These are phyloP conservation scores for Aspergillus sp. DNA, from an alignment of 2,329 filamentous ascomycete species.

Conservation along the genomic window DNA sequence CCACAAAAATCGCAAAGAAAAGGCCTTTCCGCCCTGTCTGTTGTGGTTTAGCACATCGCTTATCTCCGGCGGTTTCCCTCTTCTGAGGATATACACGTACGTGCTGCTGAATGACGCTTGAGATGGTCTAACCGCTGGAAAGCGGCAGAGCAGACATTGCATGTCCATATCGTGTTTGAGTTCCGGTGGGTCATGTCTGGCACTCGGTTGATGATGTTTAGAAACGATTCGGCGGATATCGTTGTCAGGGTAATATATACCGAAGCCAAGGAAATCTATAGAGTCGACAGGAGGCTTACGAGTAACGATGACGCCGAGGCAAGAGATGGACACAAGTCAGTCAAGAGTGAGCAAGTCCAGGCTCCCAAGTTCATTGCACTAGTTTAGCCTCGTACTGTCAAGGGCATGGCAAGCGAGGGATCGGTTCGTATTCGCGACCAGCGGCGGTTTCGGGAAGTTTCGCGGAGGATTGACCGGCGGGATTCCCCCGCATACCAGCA, in stretches of 20 bases:
- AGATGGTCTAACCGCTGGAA: conserved; percentile 29
- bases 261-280: background rate
- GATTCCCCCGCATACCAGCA: conserved; percentile 11
- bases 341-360: background rate
- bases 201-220: background rate
- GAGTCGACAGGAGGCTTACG: background rate
- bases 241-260: background rate
- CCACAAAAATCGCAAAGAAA: conserved; percentile 26
- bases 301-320: background rate
- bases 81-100: conserved; percentile 16
- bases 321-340: background rate
- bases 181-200: background rate
- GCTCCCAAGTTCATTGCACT: background rate
- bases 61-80: background rate
- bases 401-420: background rate
- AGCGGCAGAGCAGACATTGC: conserved; percentile 23
- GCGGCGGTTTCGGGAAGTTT: background rate
- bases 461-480: conserved; percentile 4
- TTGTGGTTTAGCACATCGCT: background rate
- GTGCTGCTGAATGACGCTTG: conserved; percentile 25
- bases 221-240: background rate
- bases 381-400: background rate
- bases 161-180: conserved; percentile 18
- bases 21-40: conserved; percentile 21
- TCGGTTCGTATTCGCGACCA: background rate